Evolutionary conservation across 371 early-diverging fungal genomes (phyloP), one percentile per base, ranked within the genome.

Genomic region (Funneliformis caledonium): DNA sequence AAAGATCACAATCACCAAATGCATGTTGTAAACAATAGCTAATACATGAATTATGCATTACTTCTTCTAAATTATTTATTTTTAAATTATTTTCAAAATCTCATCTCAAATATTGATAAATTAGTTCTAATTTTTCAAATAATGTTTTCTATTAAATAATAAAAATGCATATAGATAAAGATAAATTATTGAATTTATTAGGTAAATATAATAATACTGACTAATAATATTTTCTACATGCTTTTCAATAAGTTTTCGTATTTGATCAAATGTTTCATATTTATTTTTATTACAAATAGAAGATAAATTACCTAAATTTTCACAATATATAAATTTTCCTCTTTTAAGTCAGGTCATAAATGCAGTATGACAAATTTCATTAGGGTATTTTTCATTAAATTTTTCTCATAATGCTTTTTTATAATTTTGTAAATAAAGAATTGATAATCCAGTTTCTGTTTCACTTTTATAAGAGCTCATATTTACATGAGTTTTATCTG

Each of bases 391-490:
- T 52, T 52, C 26, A 52, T 48, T 12, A 59, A 73, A 73, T 52
- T 73, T 73, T n/a, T n/a, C 22, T 16, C 59, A 73, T 4, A 73
- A 31, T 48, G 22, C 59, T 19, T 14, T n/a, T 31, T 73, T 72
- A 48, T 72, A 33, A 48, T 72, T 50, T 72, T 48, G 4, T 12
- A 12, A 9, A 14, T 42, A 14, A 19, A 45, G 45, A 45, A 69
- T 45, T 43, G n/a, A 48, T 69, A 26, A 4, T 45, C 47, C 6
- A 45, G 47, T 69, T 19, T 69, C 47, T 42, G 47, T 22, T 26
- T 69, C 4, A 43, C 43, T 68, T 42, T 68, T 68, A 68, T 68
- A 68, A 12, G 68, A 68, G n/a, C 68, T 68, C 45, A 68, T 68
- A 68, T 37, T 64, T n/a, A 64, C 2, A 64, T n/a, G 2, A n/a